Base-by-base conservation (phyloP, 805 yeast species). In the Suhomyces canberraensis region DNA sequence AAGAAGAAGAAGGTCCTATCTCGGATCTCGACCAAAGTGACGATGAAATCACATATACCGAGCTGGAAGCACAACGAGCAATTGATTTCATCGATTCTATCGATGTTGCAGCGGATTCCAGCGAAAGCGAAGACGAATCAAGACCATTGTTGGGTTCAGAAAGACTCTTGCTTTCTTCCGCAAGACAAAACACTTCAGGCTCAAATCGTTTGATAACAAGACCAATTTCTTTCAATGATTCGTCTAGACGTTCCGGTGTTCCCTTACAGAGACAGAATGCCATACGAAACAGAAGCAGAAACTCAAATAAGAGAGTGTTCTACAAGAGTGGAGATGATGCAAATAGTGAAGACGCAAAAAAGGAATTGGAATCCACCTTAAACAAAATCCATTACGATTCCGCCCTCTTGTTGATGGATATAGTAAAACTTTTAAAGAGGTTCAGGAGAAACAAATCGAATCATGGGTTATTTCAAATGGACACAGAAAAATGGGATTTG, bases 181-280 rank as follows among this genome's bases (percentile, higher is more conserved):
- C 61, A 3, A 46, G 60, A 3, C 58, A 56, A 30, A 54, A 52
- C 32, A 27, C 40, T 3, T 19, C 34, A 3, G 18, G 34, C 16
- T 29, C 30, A 8, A 35, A 35, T 15, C 14, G 37, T 16, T 16
- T 34, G 8, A 34, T 34, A 6, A 25, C 30, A 5, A 14, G 37
- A 11, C 37, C 24, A 13, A 22, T 34, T n/a, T 14, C 29, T 13
- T 16, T 34, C 17, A 20, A 28, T 16, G n/a, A 8, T 17, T 13
- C 11, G 26, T n/a, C 13, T 8, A 24, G 13, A 8, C 7, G 29
- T 13, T 33, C 35, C 8, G 61, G 50, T 11, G 37, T 58, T 6
- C 60, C 66, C 0, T 50, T 64, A 21, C 41, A 58, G 18, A 44
- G 69, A 8, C 69, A 58, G 35, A 62, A 64, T 41, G 68, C 69